Base-by-base conservation (phyloP, 768 basidiomycete genomes). In the Leccinum subgranulosum region DNA sequence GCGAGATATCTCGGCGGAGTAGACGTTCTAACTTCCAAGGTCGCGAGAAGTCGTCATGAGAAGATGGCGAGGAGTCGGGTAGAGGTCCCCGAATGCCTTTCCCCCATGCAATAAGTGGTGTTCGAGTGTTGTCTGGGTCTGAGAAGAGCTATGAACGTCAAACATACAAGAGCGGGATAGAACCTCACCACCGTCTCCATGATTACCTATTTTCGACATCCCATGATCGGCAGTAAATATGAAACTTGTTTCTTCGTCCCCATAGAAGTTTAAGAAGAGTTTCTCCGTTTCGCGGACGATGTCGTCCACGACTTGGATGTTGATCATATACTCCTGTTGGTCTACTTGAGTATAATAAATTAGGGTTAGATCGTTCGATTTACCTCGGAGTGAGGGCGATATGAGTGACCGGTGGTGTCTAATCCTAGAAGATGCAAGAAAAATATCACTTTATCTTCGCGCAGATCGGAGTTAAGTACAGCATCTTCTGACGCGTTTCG, bases 161-260 rank as follows among this genome's bases (percentile, higher is more conserved):
- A 47, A 45, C 51, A 49, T 51, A 53, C 28, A 9, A 36, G 46
- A 36, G 49, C 28, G 19, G n/a, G 45, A 51, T 50, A 8, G 49
- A 46, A 53, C 69, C 76, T 67, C 65, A 88, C 90, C 85, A 36
- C 92, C 92, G 59, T 94, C 92, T 4, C 92, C 92, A 57, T 94
- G 92, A 66, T 93, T 94, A 12, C 92, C 92, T 54, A 92, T 87
- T 31, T 78, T 81, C 4, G 88, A 90, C 92, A 94, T 94, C 9
- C 92, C 92, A 66, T 94, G 92, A 69, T 94, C 92, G 0, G 92
- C 90, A 3, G 89, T 94, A 68, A 92, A 94, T 31, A 94, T 72
- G 66, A 80, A 93, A 57, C 81, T 82, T 0, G 90, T 92, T 55
- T 87, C 82, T 21, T 83, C 74, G 57, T 90, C 87, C 31, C 74